Conservation (phyloP, 2,329 filamentous ascomycete genomes). For the Triangularia setosa region DNA sequence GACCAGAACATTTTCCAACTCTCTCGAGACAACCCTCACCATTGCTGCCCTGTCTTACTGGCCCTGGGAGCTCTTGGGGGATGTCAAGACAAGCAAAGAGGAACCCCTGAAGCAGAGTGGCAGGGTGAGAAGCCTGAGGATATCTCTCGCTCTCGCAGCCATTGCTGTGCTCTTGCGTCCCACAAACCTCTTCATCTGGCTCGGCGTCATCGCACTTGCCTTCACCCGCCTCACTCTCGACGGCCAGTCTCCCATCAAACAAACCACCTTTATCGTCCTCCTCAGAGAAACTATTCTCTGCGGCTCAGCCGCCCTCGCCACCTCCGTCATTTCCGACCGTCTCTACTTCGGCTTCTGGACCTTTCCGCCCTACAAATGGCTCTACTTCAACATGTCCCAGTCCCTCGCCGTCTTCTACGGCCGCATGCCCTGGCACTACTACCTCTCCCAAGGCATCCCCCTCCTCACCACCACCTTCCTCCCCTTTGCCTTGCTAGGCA, state of each 20-base stretch:
- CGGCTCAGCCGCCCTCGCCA: slow-evolving; percentile 54
- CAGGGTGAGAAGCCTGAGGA: slow-evolving; percentile 44
- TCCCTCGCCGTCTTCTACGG: slow-evolving; percentile 92
- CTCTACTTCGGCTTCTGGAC: slow-evolving; percentile 82
- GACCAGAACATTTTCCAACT: slow-evolving; percentile 90
- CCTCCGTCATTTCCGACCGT: slow-evolving; percentile 67
- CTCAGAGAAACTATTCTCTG: slow-evolving; percentile 62
- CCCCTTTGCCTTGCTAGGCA: slow-evolving; percentile 66
- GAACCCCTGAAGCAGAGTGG: slow-evolving; percentile 31
- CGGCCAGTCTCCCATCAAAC: slow-evolving; percentile 42
- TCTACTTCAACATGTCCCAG: slow-evolving; percentile 87
- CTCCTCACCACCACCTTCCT: slow-evolving; percentile 79
- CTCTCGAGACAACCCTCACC: slow-evolving; percentile 84
- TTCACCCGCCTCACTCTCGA: slow-evolving; percentile 29
- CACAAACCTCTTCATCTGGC: slow-evolving; percentile 86
- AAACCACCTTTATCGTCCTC: slow-evolving; percentile 48
- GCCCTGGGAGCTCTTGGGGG: slow-evolving; percentile 72
- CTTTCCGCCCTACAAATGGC: slow-evolving; percentile 80
- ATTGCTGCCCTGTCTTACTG: slow-evolving; percentile 74
- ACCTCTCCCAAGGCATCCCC: slow-evolving; percentile 83
- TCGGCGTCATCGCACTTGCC: slow-evolving; percentile 56
- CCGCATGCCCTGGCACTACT: slow-evolving; percentile 86
- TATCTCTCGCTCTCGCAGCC: slow-evolving; percentile 71
- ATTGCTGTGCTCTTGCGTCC: slow-evolving; percentile 81
- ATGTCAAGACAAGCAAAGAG: slow-evolving; percentile 37